Base-by-base conservation (phyloP, 164 flowering plant species). In the Buxus sempervirens region DNA sequence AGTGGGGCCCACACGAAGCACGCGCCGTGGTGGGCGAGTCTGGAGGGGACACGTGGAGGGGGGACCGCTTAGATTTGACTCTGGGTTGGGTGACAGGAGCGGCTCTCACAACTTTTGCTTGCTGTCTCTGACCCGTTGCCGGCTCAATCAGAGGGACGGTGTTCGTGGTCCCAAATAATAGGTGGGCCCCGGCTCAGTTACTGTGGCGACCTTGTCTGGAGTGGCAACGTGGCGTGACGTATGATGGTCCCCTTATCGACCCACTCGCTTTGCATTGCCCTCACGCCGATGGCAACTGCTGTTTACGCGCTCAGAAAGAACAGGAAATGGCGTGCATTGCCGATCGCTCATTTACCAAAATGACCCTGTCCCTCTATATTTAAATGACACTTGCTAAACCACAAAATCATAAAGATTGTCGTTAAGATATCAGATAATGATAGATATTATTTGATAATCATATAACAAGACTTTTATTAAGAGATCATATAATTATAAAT, bases 81-180 rank as follows among this genome's bases (percentile, higher is more conserved):
- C 26, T 74, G 67, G 73, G 67, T 73, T 72, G 70, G 67, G 62
- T 71, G 63, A 60, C 63, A 60, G 48, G 45, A 62, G 26, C 6
- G 51, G 51, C 10, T 36, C 45, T 19, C 54, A 3, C 62, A 36
- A 1, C 56, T 67, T 25, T 58, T 45, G 19, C 22, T 58, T 45
- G 19, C 22, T 45, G 63, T 67, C 63, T 67, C 70, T 67, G 41
- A 42, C 25, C 63, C 54, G 81, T 82, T 79, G 82, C 81, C 82
- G 78, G 79, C 75, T 77, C 53, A 66, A 81, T 81, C 38, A 3
- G 38, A 68, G 73, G 63, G 70, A 42, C 10, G 0, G 4, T 49
- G 57, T 20, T 12, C 5, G 63, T 48, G 62, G 62, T 59, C 70
- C 55, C 54, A 12, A 45, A 55, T 36, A 65, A 48, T 20, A 26